A percentile compares a stretch with the other conserved stretches of the same genome.
Conservation (phyloP, 192 early-diverging fungal species). For the Coemansia sp. region DNA sequence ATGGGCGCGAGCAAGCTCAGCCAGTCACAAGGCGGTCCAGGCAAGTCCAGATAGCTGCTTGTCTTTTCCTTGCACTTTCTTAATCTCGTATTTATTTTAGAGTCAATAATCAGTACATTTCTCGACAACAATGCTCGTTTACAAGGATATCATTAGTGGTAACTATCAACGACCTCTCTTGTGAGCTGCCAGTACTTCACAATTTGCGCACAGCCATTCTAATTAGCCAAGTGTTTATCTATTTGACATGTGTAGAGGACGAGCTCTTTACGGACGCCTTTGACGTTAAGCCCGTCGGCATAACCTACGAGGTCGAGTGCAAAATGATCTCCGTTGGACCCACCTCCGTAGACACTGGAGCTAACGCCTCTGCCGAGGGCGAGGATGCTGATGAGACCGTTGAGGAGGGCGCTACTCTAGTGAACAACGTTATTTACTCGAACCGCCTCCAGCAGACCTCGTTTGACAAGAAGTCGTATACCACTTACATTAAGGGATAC, state of each 20-base stretch:
- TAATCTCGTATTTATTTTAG: conserved; percentile 8
- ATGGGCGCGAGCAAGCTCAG: neutral
- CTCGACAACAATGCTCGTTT: conserved; percentile 65
- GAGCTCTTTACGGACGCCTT: conserved; percentile 92
- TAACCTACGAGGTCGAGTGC: conserved; percentile 79
- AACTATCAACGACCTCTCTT: conserved; percentile 25
- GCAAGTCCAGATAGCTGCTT: neutral
- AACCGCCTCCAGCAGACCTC: conserved; percentile 69
- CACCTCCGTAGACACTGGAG: conserved; percentile 84
- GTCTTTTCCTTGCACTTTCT: conserved; percentile 10
- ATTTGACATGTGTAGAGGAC: conserved; percentile 59
- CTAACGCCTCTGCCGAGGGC: conserved; percentile 91
- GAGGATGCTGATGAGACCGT: conserved; percentile 66
- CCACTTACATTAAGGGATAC: conserved; percentile 91
- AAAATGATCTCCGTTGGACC: conserved; percentile 65
- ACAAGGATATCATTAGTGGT: conserved; percentile 66
- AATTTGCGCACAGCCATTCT: neutral
- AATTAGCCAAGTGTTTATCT: neutral
- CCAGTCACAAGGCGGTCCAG: neutral
- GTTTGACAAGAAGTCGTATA: conserved; percentile 93
- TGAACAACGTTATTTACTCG: conserved; percentile 87
- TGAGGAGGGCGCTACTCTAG: conserved; percentile 62
- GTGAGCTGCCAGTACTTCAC: neutral
- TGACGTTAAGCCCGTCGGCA: conserved; percentile 62
- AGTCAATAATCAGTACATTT: conserved; percentile 4